Conservation (phyloP, 495 filamentous ascomycete species). For the Penicilliopsis zonata region DNA sequence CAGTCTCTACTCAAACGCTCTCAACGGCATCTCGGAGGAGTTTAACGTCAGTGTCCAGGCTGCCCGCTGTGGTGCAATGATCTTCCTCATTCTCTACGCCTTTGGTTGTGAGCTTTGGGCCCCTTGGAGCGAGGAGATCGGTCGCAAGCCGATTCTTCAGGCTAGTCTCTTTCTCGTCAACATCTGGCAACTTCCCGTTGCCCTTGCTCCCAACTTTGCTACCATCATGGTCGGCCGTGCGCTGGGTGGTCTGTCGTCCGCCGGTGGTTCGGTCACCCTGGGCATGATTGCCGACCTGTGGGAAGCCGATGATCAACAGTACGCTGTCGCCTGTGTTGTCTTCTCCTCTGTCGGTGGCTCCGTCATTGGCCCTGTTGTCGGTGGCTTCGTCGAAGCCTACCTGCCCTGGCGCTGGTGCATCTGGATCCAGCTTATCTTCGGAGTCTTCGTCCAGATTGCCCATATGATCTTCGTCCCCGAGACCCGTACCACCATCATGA, state of each 20-base stretch:
- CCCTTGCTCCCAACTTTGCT: constrained; percentile 39
- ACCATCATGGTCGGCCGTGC: constrained; percentile 44
- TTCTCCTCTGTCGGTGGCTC: constrained; percentile 54
- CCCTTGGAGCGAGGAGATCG: constrained; percentile 53
- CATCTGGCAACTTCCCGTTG: constrained; percentile 43
- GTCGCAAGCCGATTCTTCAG: constrained; percentile 45
- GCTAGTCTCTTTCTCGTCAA: constrained; percentile 46
- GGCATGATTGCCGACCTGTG: constrained; percentile 53
- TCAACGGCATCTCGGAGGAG: constrained; percentile 35
- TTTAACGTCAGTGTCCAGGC: constrained; percentile 36
- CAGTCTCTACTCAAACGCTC: constrained; percentile 42
- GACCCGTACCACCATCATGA: constrained; percentile 45
- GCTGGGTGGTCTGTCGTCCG: constrained; percentile 46
- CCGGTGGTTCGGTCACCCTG: constrained; percentile 51
- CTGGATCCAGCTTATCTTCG: constrained; percentile 51
- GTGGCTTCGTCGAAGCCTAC: constrained; percentile 43
- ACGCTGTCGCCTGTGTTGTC: constrained; percentile 49
- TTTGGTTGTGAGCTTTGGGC: constrained; percentile 60
- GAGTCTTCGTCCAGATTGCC: constrained; percentile 38
- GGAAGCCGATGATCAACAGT: constrained; percentile 47
- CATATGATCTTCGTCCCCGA: constrained; percentile 46
- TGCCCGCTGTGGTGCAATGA: constrained; percentile 43
- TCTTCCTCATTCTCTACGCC: constrained; percentile 49
- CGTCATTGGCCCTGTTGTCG: constrained; percentile 47
- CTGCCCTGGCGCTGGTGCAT: constrained; percentile 43